Evolutionary conservation across 345 rosid species (phyloP), one percentile per base, ranked within the genome.

Genomic region (Sonneratia alba): DNA sequence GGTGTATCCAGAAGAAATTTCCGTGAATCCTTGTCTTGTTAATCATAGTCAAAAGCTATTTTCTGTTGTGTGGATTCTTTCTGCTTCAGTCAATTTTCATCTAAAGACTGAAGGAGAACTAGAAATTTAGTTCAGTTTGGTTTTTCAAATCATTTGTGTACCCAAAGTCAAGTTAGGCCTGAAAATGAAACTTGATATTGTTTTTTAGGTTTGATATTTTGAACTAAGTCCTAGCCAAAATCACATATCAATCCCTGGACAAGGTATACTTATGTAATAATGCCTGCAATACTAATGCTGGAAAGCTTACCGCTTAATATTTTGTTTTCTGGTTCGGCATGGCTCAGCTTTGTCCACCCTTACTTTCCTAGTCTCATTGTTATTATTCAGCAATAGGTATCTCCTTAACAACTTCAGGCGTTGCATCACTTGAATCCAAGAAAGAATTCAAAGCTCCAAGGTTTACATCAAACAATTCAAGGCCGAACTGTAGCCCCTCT

Each of bases 351-450:
- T 53, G 59, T 19, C 21, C 22, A 24, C 19, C 1, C 18, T 27
- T 36, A 5, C 19, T 3, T 47, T 69, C 59, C 18, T 69, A 22
- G 18, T 21, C 9, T 22, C 22, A 27, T 53, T 15, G 12, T 22
- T 18, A 34, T 37, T 19, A n/a, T 19, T 67, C 34, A 59, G 37
- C 67, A 11, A 70, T 40, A 63, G 19, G 61, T 69, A 72, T 74
- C 70, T 86, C 85, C 87, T 88, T 85, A 80, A 87, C 84, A 43
- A 55, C 36, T 63, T 53, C 81, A 95, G 97, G 95, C 81, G 84
- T 82, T 81, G 91, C 99, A 78, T 89, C 97, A 72, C 76, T 86
- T 40, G 99, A 92, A 83, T 88, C 96, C 59, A 90, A 87, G 83
- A 83, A 92, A 79, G 83, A 84, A 69, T 90, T 90, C 79, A 85